Base-by-base conservation (phyloP, 2,329 filamentous ascomycete genomes). In the Macroventuria anomochaeta region DNA sequence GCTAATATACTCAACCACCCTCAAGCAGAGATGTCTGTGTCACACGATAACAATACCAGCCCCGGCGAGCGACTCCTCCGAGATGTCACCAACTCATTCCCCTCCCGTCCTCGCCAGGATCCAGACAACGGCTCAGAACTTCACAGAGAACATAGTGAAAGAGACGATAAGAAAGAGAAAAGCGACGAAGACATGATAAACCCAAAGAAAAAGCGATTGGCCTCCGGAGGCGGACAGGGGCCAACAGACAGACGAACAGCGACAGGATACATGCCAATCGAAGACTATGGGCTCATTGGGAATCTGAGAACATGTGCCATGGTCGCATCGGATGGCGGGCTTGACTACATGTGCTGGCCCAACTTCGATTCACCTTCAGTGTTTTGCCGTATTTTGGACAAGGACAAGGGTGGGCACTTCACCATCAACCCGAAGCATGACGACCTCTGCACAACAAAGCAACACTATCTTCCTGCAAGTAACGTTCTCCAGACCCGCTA, bases 281-380 rank as follows among this genome's bases (percentile, higher is more conserved):
- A 91, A 68, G 85, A 91, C 73, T 91, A 91, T 79, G 89, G 89
- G 49, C 82, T 92, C 73, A 90, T 92, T 64, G 89, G 89, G 20
- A 91, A 91, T 67, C 90, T 92, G 88, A 83, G 87, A 64, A 92
- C 88, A 1, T 90, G 87, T 76, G 64, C 64, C 12, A 66, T 64
- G 62, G 57, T 65, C 6, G 59, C 58, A 7, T 52, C 55, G 11
- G 58, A 65, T 40, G 62, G 67, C 21, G 88, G 87, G 59, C 74
- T 92, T 52, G 89, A 91, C 68, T 90, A 86, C 63, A 89, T 91
- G 87, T 91, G 88, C 73, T 92, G 88, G 89, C 89, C 88, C 3
- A 85, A 90, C 61, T 92, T 92, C 68, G 89, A 92, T 72, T 91
- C 88, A 5, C 88, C 89, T 0, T 87, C 87, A 0, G 76, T 92